Conservation (phyloP, 768 basidiomycete species). For the Tubosaeta brunneosetosa region DNA sequence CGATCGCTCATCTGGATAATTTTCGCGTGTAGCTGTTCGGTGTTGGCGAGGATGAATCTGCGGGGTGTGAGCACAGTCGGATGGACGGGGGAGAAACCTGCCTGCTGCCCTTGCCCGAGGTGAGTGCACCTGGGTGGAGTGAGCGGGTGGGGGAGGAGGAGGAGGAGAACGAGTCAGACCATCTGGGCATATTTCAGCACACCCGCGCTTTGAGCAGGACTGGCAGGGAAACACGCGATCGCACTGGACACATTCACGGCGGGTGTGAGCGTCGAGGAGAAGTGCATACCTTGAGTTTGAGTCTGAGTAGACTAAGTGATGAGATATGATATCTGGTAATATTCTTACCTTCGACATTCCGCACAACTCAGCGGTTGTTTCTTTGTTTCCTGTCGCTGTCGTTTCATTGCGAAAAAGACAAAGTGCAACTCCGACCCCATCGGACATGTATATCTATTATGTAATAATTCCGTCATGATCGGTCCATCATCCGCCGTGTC, state of each 20-base stretch:
- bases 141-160: not conserved
- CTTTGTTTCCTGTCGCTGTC: slow-evolving; percentile 39
- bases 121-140: slow-evolving; percentile 45
- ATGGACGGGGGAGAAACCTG: slow-evolving; percentile 18
- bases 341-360: slow-evolving; percentile 54
- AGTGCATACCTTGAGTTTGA: slow-evolving; percentile 52
- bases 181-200: slow-evolving; percentile 58
- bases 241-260: slow-evolving; percentile 35
- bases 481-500: slow-evolving; percentile 63
- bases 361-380: slow-evolving; percentile 55
- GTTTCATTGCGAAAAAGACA: slow-evolving; percentile 31
- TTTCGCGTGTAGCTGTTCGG: slow-evolving; percentile 61
- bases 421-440: slow-evolving; percentile 20
- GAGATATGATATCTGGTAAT: not conserved
- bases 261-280: no score
- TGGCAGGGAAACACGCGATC: slow-evolving; percentile 65
- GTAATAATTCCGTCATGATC: slow-evolving; percentile 17
- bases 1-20: slow-evolving; percentile 58
- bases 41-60: slow-evolving; percentile 66
- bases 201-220: slow-evolving; percentile 63
- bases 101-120: slow-evolving; percentile 63
- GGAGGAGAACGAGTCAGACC: slow-evolving; percentile 29
- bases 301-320: slow-evolving; percentile 16
- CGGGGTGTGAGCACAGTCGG: slow-evolving; percentile 8
- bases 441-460: slow-evolving; percentile 27